Base-by-base conservation (phyloP, 306 rosid species). In the Cicer cuneatum region DNA sequence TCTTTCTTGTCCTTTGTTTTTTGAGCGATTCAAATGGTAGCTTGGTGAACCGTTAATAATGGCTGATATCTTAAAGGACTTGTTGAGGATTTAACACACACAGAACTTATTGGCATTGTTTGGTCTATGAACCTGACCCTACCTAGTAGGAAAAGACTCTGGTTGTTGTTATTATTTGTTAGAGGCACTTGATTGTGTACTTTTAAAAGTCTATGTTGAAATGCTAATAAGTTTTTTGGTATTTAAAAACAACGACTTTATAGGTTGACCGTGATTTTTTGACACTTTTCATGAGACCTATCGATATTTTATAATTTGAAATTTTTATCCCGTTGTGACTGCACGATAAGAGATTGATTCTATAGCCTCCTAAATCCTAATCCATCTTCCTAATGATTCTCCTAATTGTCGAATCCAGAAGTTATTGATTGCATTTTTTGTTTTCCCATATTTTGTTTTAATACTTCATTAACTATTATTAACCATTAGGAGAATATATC, bases 151-250 rank as follows among this genome's bases (percentile, higher is more conserved):
- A 29, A 45, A 51, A 69, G 48, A 16, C n/a, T 61, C 24, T 73
- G 51, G 47, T 38, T 35, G 38, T 7, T 73, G 51, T 47, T 46
- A 8, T 39, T 21, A 14, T 52, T 52, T 14, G 4, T 58, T 54
- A 49, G 42, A 41, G 74, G 58, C 38, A 16, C 21, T 10, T 10
- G 49, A 33, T 14, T 33, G 11, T 33, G 59, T 66, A 43, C 33
- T 77, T 77, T 76, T 68, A 57, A 46, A 58, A 8, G 61, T 37
- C 43, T 19, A 0, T 54, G 52, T 15, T 77, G 62, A 68, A 67
- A 67, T 15, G 15, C 13, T 15, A 56, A n/a, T 43, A 7, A 21
- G 15, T 58, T 48, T 11, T 16, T 67, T 18, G 35, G 60, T 18
- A 5, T 41, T 53, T 59, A 63, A 74, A 67, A 58, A 21, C 12